Conservation (phyloP, 768 basidiomycete species). For the Trametes punicea region DNA sequence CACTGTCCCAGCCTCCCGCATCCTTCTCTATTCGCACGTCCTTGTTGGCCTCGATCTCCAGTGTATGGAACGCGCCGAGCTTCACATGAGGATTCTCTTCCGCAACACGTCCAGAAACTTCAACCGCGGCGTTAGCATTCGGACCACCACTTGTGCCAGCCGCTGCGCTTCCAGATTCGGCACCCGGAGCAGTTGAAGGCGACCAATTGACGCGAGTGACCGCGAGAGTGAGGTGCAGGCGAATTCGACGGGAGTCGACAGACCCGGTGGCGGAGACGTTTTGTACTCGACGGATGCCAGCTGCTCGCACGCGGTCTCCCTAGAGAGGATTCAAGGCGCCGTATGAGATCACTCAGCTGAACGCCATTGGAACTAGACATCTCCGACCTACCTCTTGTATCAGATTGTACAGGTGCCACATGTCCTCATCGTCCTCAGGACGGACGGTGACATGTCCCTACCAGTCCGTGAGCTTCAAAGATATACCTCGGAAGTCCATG, state of each 20-base stretch:
- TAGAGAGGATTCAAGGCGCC: slow-evolving; percentile 21
- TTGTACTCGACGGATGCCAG: slow-evolving; percentile 88
- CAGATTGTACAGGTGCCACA: slow-evolving; percentile 99
- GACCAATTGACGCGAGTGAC: slow-evolving; percentile 83
- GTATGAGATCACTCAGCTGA: slow-evolving; percentile 4
- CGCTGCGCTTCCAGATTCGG: slow-evolving; percentile 43
- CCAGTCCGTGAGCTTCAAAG: neutral
- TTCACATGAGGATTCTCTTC: slow-evolving; percentile 87
- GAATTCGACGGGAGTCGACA: slow-evolving; percentile 85
- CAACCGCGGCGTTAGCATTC: slow-evolving; percentile 56
- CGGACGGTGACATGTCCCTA: slow-evolving; percentile 93
- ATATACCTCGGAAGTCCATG: neutral
- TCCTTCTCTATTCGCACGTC: slow-evolving; percentile 90
- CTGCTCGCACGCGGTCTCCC: slow-evolving; percentile 82
- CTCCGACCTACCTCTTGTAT: slow-evolving; percentile 62
- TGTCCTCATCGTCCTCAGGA: slow-evolving; percentile 98
- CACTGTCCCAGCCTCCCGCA: slow-evolving; percentile 79
- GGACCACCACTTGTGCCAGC: slow-evolving; percentile 27
- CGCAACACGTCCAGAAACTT: slow-evolving; percentile 83
- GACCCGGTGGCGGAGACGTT: slow-evolving; percentile 91
- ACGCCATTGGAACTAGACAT: neutral
- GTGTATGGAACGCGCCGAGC: slow-evolving; percentile 90
- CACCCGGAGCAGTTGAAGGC: slow-evolving; percentile 49
- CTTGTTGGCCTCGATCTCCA: slow-evolving; percentile 89
- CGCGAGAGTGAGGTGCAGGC: slow-evolving; percentile 77